Base-by-base conservation (phyloP, 371 early-diverging fungal species). In the Dinochytrium kinnereticum region DNA sequence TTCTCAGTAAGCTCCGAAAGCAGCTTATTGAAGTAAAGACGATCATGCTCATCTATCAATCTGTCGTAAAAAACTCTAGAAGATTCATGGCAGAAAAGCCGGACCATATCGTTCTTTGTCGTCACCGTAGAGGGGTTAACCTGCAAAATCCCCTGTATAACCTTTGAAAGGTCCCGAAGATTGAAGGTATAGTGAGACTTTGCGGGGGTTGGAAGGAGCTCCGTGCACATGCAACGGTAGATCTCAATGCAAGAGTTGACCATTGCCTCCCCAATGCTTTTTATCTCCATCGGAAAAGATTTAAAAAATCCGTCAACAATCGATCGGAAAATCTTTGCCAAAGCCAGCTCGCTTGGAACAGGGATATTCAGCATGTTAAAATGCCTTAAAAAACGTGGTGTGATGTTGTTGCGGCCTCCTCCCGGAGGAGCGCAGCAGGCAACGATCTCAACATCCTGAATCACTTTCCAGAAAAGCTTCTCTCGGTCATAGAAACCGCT, bases 151-250 rank as follows among this genome's bases (percentile, higher is more conserved):
- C 81, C 80, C 55, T 85, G 82, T 70, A 83, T 73, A 21, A 83
- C 82, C 71, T 83, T 85, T 31, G 86, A 85, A 33, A 85, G 68
- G 61, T 85, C 86, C 15, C 86, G 71, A 34, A 85, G 53, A 69
- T 85, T 85, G 73, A 85, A 85, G 0, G 86, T 85, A 74, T 85
- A 85, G 69, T 85, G 86, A 15, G 82, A 82, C 70, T 85, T 85
- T 59, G 84, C 83, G 24, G 85, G 85, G 1, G 85, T 85, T 64
- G 85, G 85, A 7, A 85, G 72, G 36, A 85, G 73, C 64, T 85
- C 84, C 15, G 70, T 77, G 59, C 78, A 77, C 84, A 85, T 82
- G 38, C 81, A 57, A 24, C 79, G 75, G 59, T 82, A 85, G 19
- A 85, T 75, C 67, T 85, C 85, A 39, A 81, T 81, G 3, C 74